Conservation (phyloP, 345 rosid species). For the Lepidium aucheri region DNA sequence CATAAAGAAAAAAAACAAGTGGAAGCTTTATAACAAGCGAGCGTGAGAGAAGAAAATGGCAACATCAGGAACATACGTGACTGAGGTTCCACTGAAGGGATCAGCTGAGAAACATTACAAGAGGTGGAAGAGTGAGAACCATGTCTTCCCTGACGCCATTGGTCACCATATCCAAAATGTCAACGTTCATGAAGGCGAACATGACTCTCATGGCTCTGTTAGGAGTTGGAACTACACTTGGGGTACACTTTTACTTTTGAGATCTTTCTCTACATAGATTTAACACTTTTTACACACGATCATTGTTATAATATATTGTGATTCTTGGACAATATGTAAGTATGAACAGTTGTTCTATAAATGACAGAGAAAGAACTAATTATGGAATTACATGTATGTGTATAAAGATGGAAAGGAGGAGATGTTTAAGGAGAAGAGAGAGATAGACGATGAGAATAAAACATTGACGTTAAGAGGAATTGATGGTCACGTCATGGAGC, state of each 20-base stretch:
- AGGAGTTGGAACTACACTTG: constrained; percentile 21
- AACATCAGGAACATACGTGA: constrained; percentile 26
- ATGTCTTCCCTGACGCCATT: constrained; percentile 25
- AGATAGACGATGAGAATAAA: constrained; percentile 13
- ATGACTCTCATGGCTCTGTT: constrained; percentile 20
- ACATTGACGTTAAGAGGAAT: constrained; percentile 17
- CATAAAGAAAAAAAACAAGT: background rate
- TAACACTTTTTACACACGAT: background rate
- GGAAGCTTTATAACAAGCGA: background rate
- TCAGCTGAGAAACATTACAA: constrained; percentile 21
- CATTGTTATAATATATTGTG: no score
- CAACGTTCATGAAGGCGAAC: constrained; percentile 21
- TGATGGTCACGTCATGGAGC: constrained; percentile 24
- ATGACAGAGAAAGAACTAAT: background rate
- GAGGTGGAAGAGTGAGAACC: constrained; percentile 24
- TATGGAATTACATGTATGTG: background rate
- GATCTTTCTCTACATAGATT: background rate
- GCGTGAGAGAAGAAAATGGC: constrained; percentile 14
- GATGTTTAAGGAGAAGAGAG: constrained; percentile 18
- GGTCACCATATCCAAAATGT: constrained; percentile 23
- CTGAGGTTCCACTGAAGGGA: constrained; percentile 21
- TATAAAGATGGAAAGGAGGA: constrained; percentile 22
- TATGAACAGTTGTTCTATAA: no score
- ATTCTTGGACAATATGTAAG: no score
- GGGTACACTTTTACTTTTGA: background rate